Percentiles rank a stretch among this genome's conserved stretches.
Conservation (phyloP, 2,329 filamentous ascomycete genomes). For the Fusarium compactum region DNA sequence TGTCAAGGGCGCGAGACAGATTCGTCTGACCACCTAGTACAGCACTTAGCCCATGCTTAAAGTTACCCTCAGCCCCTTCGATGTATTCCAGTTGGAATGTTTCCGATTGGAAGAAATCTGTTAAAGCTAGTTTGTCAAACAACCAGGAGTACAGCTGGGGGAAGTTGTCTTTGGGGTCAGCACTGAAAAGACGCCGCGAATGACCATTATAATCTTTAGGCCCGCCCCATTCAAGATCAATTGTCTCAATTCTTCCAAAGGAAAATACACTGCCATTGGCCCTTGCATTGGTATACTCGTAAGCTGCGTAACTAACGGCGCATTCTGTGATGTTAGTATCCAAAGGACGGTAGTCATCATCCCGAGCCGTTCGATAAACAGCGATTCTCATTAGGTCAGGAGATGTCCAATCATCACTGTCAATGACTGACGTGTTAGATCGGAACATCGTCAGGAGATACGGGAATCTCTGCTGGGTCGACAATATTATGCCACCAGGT, state of each 20-base stretch:
- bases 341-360: no score
- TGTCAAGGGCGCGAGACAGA: background rate
- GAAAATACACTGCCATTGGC: background rate
- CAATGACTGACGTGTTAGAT: no score
- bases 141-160: no score
- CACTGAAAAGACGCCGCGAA: no score
- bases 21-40: background rate
- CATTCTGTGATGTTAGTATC: background rate
- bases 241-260: rapidly evolving
- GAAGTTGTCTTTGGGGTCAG: no score
- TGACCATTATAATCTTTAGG: no score
- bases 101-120: background rate
- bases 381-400: no score
- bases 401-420: no score
- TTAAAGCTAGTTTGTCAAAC: background rate
- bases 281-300: background rate
- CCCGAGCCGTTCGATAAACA: no score
- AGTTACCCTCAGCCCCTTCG: rapidly evolving
- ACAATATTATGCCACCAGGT: no score
- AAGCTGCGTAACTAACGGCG: background rate
- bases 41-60: background rate
- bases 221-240: background rate
- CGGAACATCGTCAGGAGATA: no score
- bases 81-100: background rate
- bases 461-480: no score